Conservation (phyloP, 768 basidiomycete genomes). For the Termitomyces sp. region DNA sequence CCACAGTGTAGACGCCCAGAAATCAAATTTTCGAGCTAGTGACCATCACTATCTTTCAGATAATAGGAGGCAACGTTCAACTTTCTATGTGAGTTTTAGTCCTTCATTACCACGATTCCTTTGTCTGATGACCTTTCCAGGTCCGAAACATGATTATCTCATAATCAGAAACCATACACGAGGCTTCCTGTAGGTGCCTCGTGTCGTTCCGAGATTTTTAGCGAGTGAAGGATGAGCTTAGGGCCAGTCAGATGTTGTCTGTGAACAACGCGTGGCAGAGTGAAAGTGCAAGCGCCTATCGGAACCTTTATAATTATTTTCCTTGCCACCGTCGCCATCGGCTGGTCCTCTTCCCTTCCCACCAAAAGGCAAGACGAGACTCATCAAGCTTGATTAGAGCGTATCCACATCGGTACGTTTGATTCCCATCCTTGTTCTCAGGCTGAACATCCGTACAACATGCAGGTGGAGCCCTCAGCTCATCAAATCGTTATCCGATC, state of each 20-base stretch:
- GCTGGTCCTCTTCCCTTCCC: neutral
- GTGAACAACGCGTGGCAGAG: neutral
- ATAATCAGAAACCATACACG: neutral
- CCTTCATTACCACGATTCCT: neutral
- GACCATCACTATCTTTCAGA: neutral
- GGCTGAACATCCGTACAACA: neutral
- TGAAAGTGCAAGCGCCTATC: neutral
- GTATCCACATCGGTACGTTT: neutral
- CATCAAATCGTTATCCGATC: neutral
- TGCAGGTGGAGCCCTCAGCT: neutral
- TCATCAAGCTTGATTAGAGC: neutral
- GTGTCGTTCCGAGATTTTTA: neutral
- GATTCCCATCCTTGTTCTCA: neutral
- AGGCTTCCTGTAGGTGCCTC: neutral
- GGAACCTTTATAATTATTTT: neutral
- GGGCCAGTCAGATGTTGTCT: neutral
- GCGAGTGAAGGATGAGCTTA: neutral
- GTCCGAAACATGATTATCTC: neutral
- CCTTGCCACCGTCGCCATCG: neutral
- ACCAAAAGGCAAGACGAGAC: neutral
- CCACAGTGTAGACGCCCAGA: neutral
- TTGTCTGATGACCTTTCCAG: slow-evolving; percentile 1
- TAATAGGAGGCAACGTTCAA: neutral
- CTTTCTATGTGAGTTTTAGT: neutral
- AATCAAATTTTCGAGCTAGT: neutral